Conservation (phyloP, 1,284 basidiomycete species). For the Porogramme epimiltina region DNA sequence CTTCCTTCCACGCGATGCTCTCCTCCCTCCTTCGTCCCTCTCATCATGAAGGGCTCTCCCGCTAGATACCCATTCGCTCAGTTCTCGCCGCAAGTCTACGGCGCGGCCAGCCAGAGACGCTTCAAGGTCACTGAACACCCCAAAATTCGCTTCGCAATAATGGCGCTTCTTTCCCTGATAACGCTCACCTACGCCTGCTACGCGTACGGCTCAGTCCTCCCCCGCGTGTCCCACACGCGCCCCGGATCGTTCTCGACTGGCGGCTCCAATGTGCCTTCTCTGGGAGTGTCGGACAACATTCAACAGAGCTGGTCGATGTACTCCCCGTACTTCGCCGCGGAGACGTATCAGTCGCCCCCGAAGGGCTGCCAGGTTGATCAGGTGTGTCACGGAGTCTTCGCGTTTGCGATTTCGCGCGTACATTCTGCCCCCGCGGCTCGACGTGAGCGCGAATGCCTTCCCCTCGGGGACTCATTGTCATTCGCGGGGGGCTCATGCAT, state of each 20-base stretch:
- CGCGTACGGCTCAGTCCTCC: conserved; percentile 7
- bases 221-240: background rate
- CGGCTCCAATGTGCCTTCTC: background rate
- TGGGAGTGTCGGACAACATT: conserved; percentile 11
- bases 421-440: background rate
- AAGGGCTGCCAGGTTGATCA: conserved; percentile 55
- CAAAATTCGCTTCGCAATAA: background rate
- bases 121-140: background rate
- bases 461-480: background rate
- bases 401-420: too few species aligned
- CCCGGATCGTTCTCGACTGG: background rate
- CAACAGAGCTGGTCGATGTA: conserved; percentile 56
- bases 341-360: conserved; percentile 49
- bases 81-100: background rate
- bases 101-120: background rate
- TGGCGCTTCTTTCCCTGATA: conserved; percentile 4
- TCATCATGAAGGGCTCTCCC: conserved; percentile 3
- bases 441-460: background rate
- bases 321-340: conserved; percentile 57
- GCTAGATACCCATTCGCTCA: background rate
- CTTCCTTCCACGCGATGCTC: background rate
- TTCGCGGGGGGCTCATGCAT: too few species aligned
- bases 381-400: conserved; percentile 35
- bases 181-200: conserved; percentile 15
- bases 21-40: background rate